Conservation (phyloP, 768 basidiomycete genomes). For the Russula ochroleuca region DNA sequence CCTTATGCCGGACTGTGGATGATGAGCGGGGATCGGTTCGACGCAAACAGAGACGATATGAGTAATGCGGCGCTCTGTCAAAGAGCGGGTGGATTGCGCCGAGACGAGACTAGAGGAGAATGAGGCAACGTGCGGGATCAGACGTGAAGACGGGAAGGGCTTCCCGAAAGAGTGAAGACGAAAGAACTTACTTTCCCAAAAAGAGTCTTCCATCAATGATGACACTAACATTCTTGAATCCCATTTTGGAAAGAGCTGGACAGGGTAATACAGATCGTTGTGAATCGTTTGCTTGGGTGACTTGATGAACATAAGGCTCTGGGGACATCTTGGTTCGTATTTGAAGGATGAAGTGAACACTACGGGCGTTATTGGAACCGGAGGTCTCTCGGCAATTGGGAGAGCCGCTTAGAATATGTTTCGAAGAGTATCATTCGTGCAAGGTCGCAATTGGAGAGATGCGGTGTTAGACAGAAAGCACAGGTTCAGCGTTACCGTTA, state of each 20-base stretch:
- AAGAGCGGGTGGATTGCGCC: slow-evolving; percentile 62
- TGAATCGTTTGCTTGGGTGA: not conserved
- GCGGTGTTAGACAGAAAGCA: slow-evolving; percentile 10
- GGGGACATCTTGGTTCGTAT: slow-evolving; percentile 12
- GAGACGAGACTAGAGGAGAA: slow-evolving; percentile 49
- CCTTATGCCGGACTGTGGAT: slow-evolving; percentile 60
- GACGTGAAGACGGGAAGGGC: not conserved
- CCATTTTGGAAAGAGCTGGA: slow-evolving; percentile 24
- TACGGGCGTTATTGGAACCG: slow-evolving; percentile 14
- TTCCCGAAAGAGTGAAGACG: not conserved
- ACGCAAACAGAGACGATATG: slow-evolving; percentile 71
- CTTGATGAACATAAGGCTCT: not conserved
- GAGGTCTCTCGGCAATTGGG: slow-evolving; percentile 16
- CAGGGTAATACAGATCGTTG: not conserved
- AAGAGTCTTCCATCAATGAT: slow-evolving; percentile 63
- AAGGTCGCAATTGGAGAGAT: not conserved
- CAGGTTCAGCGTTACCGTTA: not conserved
- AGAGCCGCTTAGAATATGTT: slow-evolving; percentile 5
- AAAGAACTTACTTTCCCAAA: slow-evolving; percentile 65
- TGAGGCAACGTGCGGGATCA: no score
- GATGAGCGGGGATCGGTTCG: slow-evolving; percentile 63
- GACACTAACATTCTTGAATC: slow-evolving; percentile 43
- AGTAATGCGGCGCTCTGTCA: slow-evolving; percentile 66
- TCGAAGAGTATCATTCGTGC: not conserved
- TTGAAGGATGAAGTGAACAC: slow-evolving; percentile 8